These are phyloP conservation scores for Tinospora cordifolia DNA, from an alignment of 164 flowering plant genomes.

Conservation along the genomic window DNA sequence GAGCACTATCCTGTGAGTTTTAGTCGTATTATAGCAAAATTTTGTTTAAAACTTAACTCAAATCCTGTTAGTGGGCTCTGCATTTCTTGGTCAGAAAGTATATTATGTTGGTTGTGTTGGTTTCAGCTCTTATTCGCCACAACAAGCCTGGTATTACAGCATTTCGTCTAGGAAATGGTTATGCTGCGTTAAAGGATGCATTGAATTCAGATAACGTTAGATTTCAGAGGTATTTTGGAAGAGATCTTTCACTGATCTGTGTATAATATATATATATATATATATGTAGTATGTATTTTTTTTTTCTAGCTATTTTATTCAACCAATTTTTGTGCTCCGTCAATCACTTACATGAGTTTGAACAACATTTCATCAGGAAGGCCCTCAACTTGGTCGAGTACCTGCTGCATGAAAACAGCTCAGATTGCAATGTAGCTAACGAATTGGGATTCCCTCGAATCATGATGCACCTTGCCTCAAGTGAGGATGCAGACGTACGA, in stretches of 20 bases:
- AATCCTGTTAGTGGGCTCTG: background rate
- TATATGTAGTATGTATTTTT: no score
- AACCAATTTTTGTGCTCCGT: background rate
- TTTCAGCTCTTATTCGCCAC: constrained; percentile 78
- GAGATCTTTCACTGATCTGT: background rate
- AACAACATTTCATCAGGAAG: constrained; percentile 49
- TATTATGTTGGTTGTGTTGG: background rate
- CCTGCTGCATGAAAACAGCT: constrained; percentile 58
- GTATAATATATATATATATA: no score
- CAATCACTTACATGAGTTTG: background rate
- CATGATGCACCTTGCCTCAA: constrained; percentile 76
- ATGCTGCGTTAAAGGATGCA: constrained; percentile 75
- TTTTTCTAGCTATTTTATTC: background rate
- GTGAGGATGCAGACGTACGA: constrained; percentile 72
- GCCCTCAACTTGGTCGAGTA: constrained; percentile 83
- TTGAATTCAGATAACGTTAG: constrained; percentile 64
- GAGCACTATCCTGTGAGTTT: constrained; percentile 86
- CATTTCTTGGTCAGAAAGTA: background rate
- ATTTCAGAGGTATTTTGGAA: constrained; percentile 69
- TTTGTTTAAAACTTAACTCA: background rate
- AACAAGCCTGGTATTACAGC: constrained; percentile 81
- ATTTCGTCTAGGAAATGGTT: constrained; percentile 91
- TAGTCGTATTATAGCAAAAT: background rate
- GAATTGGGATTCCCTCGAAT: constrained; percentile 81
- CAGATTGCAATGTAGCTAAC: constrained; percentile 49